Evolutionary conservation across 2,329 filamentous ascomycete genomes (phyloP), one percentile per base, ranked within the genome.

Genomic region (Penicillium sp.): DNA sequence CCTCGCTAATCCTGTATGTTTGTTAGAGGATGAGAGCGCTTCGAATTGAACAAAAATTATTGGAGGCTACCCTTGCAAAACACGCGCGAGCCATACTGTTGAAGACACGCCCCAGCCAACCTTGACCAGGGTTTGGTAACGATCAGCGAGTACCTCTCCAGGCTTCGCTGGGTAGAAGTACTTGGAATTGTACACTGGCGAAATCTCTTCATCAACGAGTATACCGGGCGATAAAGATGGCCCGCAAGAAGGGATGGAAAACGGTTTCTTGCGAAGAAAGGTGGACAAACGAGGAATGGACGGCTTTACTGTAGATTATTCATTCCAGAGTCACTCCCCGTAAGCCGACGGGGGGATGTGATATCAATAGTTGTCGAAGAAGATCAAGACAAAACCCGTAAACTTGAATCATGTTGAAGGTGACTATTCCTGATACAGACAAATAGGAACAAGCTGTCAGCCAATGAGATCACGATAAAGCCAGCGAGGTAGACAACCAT

Each of bases 51-150:
- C 20, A 60, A 51, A 55, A 57, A 58, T 58, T 24, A 62, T 59
- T 59, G n/a, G 60, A 60, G 33, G 52, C 18, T 68, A 66, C 66
- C 60, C 52, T 62, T 63, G 49, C 50, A 69, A 51, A 62, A 70
- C 45, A 45, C 56, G 63, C 48, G 68, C 68, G 57, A 74, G 68
- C 72, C 71, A 74, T 16, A 62, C 66, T 1, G 69, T 74, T 38
- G 70, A 75, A 24, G 45, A 54, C 30, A 66, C 49, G 55, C 71
- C 71, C 63, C 64, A 74, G 28, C 71, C 71, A 16, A 73, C 56
- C 60, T 74, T 74, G 1, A 67, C 68, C 12, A 74, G 54, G 8
- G 72, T 60, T 59, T 72, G 66, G 59, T 73, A 74, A 20, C 62
- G 62, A 1, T 65, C 53, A 35, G 66, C 60, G 7, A 72, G 16